A percentile compares a stretch with the other conserved stretches of the same genome.
Evolutionary conservation across 768 basidiomycete species (phyloP).

Genomic region (Termitomyces sp.): DNA sequence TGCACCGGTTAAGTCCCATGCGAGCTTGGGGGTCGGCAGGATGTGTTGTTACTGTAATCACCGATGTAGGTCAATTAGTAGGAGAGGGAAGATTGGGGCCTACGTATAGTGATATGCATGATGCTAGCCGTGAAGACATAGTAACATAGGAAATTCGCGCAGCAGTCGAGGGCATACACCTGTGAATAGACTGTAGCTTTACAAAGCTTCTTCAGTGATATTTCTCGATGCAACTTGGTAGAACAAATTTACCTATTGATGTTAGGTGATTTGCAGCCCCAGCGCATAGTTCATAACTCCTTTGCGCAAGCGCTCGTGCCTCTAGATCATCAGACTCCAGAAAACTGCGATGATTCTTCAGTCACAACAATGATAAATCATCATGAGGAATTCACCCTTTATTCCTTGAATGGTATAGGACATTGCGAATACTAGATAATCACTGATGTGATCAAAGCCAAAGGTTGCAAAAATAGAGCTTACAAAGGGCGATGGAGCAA

Average conservation of each 20-base stretch:
- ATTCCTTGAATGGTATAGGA: constrained; percentile 23
- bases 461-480: constrained; percentile 22
- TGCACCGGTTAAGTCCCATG: constrained; percentile 58
- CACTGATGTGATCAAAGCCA: neutral
- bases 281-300: constrained; percentile 68
- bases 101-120: constrained; percentile 72
- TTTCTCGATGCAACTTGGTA: neutral
- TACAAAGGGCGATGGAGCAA: constrained; percentile 78
- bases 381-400: constrained; percentile 28
- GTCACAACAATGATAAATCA: neutral
- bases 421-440: constrained; percentile 33
- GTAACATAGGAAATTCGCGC: constrained; percentile 68
- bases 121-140: constrained; percentile 77
- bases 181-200: constrained; percentile 56
- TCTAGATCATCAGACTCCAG: constrained; percentile 47
- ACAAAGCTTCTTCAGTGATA: neutral
- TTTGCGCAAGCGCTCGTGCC: constrained; percentile 46
- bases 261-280: constrained; percentile 78
- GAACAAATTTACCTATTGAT: constrained; percentile 54
- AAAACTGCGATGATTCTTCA: constrained; percentile 19
- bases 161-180: constrained; percentile 52
- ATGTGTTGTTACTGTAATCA: constrained; percentile 47
- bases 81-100: constrained; percentile 16
- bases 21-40: constrained; percentile 67
- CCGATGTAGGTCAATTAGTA: constrained; percentile 3